Evolutionary conservation across 345 rosid species (phyloP).

Genomic region (Lumnitzera racemosa): DNA sequence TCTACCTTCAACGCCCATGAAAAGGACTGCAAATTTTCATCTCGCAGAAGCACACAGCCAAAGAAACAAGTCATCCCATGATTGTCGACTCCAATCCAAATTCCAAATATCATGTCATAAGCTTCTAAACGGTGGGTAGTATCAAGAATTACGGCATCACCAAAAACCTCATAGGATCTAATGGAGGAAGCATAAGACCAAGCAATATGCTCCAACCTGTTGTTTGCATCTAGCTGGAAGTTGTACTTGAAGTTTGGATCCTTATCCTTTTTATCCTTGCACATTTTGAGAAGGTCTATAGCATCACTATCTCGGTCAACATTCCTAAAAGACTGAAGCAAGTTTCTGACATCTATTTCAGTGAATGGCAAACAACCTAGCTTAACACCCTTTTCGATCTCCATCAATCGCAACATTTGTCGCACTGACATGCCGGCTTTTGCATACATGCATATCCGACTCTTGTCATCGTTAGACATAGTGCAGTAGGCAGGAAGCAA

Average conservation of each 20-base stretch:
- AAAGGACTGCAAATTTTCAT: constrained; percentile 48
- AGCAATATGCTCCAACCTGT: constrained; percentile 44
- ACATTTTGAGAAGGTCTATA: constrained; percentile 46
- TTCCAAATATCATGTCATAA: constrained; percentile 51
- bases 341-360: constrained; percentile 52
- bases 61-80: constrained; percentile 42
- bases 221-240: constrained; percentile 40
- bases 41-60: constrained; percentile 44
- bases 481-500: constrained; percentile 41
- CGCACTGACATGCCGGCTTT: constrained; percentile 71
- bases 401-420: constrained; percentile 60
- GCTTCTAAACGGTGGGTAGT: constrained; percentile 47
- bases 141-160: constrained; percentile 49
- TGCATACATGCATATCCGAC: constrained; percentile 51
- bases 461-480: constrained; percentile 46
- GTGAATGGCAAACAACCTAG: constrained; percentile 56
- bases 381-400: constrained; percentile 65
- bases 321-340: constrained; percentile 46
- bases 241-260: constrained; percentile 41
- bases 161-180: constrained; percentile 38
- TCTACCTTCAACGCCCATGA: constrained; percentile 59
- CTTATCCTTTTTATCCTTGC: constrained; percentile 49
- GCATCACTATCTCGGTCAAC: constrained; percentile 43
- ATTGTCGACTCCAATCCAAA: constrained; percentile 56
- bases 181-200: constrained; percentile 53